phyloP scores from a whole-genome alignment of 2,329 filamentous ascomycete species.

The Fusarium brevicatenulatum region DNA sequence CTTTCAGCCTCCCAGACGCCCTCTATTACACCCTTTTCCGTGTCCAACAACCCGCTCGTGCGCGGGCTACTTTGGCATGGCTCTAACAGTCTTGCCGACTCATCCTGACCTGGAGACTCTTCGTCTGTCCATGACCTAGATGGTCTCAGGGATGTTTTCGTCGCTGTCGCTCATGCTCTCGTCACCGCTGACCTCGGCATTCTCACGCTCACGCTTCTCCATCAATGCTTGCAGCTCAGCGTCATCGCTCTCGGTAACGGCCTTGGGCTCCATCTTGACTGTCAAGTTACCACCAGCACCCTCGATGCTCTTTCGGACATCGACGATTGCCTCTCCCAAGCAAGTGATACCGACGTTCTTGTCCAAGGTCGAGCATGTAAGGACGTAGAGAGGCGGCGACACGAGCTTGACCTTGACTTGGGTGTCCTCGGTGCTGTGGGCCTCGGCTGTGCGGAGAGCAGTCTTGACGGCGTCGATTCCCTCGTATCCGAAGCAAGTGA shows the following conservation, averaged over 20 bases:
- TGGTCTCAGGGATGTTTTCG: constrained; percentile 70
- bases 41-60: constrained; percentile 37
- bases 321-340: constrained; percentile 88
- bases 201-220: constrained; percentile 99
- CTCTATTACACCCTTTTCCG: constrained; percentile 44
- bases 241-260: constrained; percentile 98
- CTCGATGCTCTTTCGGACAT: constrained; percentile 84
- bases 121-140: constrained; percentile 45
- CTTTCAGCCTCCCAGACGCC: constrained; percentile 36
- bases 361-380: constrained; percentile 95
- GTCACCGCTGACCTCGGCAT: constrained; percentile 96
- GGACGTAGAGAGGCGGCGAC: constrained; percentile 95
- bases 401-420: constrained; percentile 99
- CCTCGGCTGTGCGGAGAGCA: constrained; percentile 89
- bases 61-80: constrained; percentile 24
- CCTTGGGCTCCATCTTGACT: constrained; percentile 99
- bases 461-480: constrained; percentile 98
- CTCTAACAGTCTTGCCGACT: constrained; percentile 32
- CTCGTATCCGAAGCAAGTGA: constrained; percentile 94
- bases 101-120: constrained; percentile 26
- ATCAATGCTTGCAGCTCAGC: constrained; percentile 96
- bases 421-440: constrained; percentile 88
- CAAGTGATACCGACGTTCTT: constrained; percentile 86
- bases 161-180: constrained; percentile 97
- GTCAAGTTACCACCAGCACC: constrained; percentile 80